Base-by-base conservation (phyloP, 2,329 filamentous ascomycete species). In the Microcyclosporella mali region DNA sequence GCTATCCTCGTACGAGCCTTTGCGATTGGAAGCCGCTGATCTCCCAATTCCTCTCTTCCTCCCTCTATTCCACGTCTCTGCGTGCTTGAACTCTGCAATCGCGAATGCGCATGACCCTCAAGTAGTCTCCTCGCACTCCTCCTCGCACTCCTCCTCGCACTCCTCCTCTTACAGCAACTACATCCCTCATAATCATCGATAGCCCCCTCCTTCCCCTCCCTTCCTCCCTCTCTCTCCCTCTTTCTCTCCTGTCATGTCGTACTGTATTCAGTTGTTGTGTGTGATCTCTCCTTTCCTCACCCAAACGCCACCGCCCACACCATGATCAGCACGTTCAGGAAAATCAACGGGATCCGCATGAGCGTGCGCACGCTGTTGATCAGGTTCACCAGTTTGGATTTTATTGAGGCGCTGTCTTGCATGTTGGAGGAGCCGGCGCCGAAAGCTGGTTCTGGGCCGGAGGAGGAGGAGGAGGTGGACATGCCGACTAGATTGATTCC, bases 321-420 rank as follows among this genome's bases (percentile, higher is more conserved):
- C 61, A 94, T 92, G 53, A 94, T 83, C 53, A 89, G 65, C 4
- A 82, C 81, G 66, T 94, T 94, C 59, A 90, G 79, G 49, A 80
- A 78, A 66, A 94, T 94, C 50, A 94, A 68, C 11, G 88, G 88
- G 74, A 90, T 88, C 71, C 90, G 79, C 87, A 94, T 94, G 41
- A 97, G 72, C 45, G 87, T 95, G 66, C 90, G 77, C 56, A 95
- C 84, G 59, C 86, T 92, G 28, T 86, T 85, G 54, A 97, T 92
- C 59, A 97, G 69, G 64, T 94, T 88, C 58, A 95, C 83, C 32
- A 89, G 75, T 66, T 92, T 92, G 39, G 83, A 83, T 67, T 92
- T 90, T 58, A 94, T 75, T 66, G 86, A 89, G 52, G 81, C 77
- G 55, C 86, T 85, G 56, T 85, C 78, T 53, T 74, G 72, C 59